These are phyloP conservation scores for Paecilomyces niveus DNA, from an alignment of 2,329 filamentous ascomycete species.

Conservation along the genomic window DNA sequence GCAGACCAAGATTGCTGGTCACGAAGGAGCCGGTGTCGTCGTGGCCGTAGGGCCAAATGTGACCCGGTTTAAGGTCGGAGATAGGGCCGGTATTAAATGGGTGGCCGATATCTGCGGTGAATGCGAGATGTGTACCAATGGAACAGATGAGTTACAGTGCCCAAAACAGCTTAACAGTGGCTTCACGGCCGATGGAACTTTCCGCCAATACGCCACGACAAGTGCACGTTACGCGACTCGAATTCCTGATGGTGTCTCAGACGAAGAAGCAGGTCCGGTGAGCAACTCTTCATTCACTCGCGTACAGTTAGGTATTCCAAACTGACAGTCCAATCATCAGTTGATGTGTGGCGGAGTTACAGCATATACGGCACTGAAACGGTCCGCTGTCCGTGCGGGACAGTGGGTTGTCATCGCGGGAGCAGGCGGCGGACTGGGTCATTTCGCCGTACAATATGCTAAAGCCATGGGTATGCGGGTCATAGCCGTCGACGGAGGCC, in stretches of 20 bases:
- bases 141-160: slow-evolving; percentile 29
- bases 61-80: slow-evolving; percentile 1
- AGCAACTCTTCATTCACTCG: neutral
- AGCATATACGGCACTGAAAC: slow-evolving; percentile 11
- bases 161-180: slow-evolving; percentile 29
- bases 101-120: neutral
- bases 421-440: slow-evolving; percentile 23
- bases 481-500: slow-evolving; percentile 10
- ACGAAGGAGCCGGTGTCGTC: slow-evolving; percentile 57
- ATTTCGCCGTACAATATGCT: slow-evolving; percentile 26
- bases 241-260: slow-evolving; percentile 27
- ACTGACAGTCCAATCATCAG: slow-evolving; percentile 26
- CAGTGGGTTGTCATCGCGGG: slow-evolving; percentile 18
- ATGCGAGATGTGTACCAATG: slow-evolving; percentile 10
- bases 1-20: slow-evolving; percentile 44
- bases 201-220: slow-evolving; percentile 29
- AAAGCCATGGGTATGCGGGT: slow-evolving; percentile 17
- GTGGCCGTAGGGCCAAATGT: slow-evolving; percentile 50
- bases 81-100: slow-evolving; percentile 2
- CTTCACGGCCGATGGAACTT: slow-evolving; percentile 31
- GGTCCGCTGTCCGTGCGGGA: slow-evolving; percentile 13
- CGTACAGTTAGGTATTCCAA: slow-evolving; percentile 6
- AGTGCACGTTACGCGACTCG: slow-evolving; percentile 27
- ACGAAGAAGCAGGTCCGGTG: neutral
- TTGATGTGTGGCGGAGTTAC: slow-evolving; percentile 35